Conservation (phyloP, 768 basidiomycete genomes). For the Sarcomyxa edulis region DNA sequence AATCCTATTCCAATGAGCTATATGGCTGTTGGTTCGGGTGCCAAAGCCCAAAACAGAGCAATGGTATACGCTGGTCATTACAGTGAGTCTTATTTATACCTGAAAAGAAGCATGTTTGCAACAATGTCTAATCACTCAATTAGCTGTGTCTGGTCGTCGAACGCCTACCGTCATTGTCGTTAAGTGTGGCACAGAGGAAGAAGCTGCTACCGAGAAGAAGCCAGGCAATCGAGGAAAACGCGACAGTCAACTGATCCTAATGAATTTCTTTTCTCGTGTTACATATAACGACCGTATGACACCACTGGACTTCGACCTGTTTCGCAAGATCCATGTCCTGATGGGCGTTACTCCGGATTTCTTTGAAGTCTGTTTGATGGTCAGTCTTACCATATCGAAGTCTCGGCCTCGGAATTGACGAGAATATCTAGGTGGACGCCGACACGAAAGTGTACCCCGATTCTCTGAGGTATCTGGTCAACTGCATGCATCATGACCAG, state of each 20-base stretch:
- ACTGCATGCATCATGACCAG: conserved; percentile 98
- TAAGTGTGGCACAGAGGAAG: conserved; percentile 90
- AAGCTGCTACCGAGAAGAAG: conserved; percentile 81
- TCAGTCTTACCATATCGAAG: conserved; percentile 32
- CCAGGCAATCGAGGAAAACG: conserved; percentile 98
- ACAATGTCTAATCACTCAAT: conserved; percentile 7
- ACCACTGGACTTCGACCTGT: conserved; percentile 96
- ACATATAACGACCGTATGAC: conserved; percentile 99
- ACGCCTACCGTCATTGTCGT: conserved; percentile 94
- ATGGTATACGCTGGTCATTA: conserved; percentile 99
- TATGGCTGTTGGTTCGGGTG: conserved; percentile 82
- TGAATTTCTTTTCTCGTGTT: conserved; percentile 99
- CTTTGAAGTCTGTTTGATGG: conserved; percentile 97
- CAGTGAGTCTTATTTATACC: conserved; percentile 50
- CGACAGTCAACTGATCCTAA: conserved; percentile 96
- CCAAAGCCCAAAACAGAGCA: conserved; percentile 88
- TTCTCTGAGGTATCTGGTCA: conserved; percentile 87
- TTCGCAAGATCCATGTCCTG: conserved; percentile 90
- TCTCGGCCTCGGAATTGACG: not conserved
- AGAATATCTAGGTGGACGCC: conserved; percentile 80
- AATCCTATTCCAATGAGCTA: conserved; percentile 96
- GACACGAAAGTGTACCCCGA: conserved; percentile 95
- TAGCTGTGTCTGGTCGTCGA: conserved; percentile 79
- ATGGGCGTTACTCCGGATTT: conserved; percentile 99
- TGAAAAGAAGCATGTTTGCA: not conserved